These are phyloP conservation scores for Lactarius evosmus DNA, from an alignment of 768 basidiomycete genomes.

Conservation along the genomic window DNA sequence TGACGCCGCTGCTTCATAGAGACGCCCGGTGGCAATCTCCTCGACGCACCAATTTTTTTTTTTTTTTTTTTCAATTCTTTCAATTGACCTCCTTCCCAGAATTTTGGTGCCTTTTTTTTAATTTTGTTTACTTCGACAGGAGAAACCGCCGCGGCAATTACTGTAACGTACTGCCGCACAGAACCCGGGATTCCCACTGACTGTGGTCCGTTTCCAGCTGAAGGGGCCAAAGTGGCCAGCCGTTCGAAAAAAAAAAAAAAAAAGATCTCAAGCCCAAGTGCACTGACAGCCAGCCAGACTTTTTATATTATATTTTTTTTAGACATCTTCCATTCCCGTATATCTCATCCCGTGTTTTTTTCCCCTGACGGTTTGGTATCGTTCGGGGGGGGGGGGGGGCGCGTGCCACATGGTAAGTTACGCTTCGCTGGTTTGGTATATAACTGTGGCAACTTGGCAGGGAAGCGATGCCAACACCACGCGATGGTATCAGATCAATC, in stretches of 20 bases:
- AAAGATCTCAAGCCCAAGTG: not conserved
- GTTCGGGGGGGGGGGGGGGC: too few relatives aligned
- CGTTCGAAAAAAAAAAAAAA: not conserved
- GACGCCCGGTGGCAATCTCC: not conserved
- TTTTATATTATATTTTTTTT: not conserved
- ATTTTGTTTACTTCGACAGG: not conserved
- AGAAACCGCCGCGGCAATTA: not conserved
- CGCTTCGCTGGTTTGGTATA: too few relatives aligned
- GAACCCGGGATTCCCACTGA: not conserved
- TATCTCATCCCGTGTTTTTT: not conserved
- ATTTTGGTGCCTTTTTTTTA: not conserved
- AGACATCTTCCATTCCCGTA: not conserved
- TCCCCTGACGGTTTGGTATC: not conserved
- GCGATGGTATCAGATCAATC: not conserved
- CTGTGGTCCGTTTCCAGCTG: not conserved
- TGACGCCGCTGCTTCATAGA: not conserved
- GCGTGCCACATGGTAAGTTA: too few relatives aligned
- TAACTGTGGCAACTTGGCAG: not conserved
- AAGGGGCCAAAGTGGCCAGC: not conserved
- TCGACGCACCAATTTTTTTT: not conserved
- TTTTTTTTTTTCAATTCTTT: too few relatives aligned
- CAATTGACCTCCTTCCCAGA: not conserved
- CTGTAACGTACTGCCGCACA: not conserved
- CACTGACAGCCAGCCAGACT: not conserved
- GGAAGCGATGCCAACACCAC: not conserved